Evolutionary conservation across 805 yeast genomes (phyloP), one percentile per base, ranked within the genome.

Genomic region (Priceomyces melissophilus): DNA sequence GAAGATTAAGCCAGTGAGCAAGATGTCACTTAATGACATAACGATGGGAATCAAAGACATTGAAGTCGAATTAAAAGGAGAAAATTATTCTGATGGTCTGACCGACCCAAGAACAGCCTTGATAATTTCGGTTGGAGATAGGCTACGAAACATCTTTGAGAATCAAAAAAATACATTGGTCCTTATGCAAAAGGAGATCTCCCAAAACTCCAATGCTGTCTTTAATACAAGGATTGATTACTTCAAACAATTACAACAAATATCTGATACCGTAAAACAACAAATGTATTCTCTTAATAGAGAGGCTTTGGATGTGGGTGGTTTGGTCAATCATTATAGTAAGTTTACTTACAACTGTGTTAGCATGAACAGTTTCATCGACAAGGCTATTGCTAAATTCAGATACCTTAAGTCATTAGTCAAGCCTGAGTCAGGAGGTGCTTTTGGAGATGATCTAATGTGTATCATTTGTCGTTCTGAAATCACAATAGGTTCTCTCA

Each of bases 151-250:
- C 2, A 60, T 71, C 9, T 61, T 69, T 35, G 76, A 70, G 8
- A 57, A 57, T 11, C 81, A 80, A 49, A 69, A 70, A 43, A 61
- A 67, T 25, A 60, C 73, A 13, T 49, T 71, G 26, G 56, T 56
- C 0, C 52, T 59, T 9, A 49, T 78, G 32, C 73, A 71, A 25
- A 70, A 73, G 30, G 84, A 76, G 44, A 52, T 75, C 10, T 69
- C 76, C 31, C 73, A 75, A 14, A 65, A 68, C 32, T 65, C 82
- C 45, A 79, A 87, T 47, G 74, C 75, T 26, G 73, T 86, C 1
- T 91, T 82, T 63, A 93, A 91, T 60, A 67, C 81, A n/a, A 79
- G 91, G 39, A 75, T 91, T 30, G 84, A 76, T 32, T 93, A 90
- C 59, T 93, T 82, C 65, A 80, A 81, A 51, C 90, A 87, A 45